Evolutionary conservation across 805 yeast species (phyloP).

Genomic region (Diddensiella santjacobensis): DNA sequence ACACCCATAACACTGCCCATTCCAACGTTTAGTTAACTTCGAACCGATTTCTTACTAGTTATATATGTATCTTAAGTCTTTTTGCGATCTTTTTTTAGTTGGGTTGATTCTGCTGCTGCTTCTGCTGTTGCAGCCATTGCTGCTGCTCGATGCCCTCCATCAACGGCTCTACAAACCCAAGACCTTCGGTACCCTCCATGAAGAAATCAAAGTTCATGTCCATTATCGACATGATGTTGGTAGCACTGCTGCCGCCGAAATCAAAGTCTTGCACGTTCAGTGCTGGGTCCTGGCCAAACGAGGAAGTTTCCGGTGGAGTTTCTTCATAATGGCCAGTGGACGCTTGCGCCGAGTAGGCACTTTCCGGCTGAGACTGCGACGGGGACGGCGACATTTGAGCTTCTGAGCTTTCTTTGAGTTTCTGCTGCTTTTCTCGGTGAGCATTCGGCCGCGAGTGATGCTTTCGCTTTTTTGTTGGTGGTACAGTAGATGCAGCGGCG

Average conservation of each 20-base stretch:
- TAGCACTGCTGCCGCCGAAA: not conserved
- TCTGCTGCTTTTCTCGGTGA: not conserved
- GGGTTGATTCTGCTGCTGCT: conserved; percentile 1
- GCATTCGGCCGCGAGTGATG: not conserved
- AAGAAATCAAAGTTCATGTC: conserved; percentile 29
- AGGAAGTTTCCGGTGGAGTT: not conserved
- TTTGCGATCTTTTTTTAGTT: conserved; percentile 1
- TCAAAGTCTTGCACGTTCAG: not conserved
- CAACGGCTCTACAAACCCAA: conserved; percentile 29
- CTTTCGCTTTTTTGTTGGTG: not conserved
- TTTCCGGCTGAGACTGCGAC: not conserved
- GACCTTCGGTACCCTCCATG: conserved; percentile 30
- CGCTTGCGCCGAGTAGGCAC: not conserved
- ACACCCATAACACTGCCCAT: not conserved
- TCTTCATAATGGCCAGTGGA: not conserved
- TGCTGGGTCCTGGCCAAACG: no score
- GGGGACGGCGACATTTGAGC: not conserved
- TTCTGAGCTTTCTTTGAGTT: not conserved
- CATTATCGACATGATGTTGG: conserved; percentile 19
- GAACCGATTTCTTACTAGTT: no score
- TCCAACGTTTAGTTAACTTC: no score
- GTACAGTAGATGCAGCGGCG: not conserved
- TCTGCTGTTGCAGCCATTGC: conserved; percentile 18
- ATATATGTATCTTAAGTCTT: no score
- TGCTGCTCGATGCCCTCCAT: conserved; percentile 30